A percentile compares a stretch with the other conserved stretches of the same genome.
These are phyloP conservation scores for Ophiostoma himal-ulmi DNA, from an alignment of 2,329 filamentous ascomycete genomes.

Conservation along the genomic window DNA sequence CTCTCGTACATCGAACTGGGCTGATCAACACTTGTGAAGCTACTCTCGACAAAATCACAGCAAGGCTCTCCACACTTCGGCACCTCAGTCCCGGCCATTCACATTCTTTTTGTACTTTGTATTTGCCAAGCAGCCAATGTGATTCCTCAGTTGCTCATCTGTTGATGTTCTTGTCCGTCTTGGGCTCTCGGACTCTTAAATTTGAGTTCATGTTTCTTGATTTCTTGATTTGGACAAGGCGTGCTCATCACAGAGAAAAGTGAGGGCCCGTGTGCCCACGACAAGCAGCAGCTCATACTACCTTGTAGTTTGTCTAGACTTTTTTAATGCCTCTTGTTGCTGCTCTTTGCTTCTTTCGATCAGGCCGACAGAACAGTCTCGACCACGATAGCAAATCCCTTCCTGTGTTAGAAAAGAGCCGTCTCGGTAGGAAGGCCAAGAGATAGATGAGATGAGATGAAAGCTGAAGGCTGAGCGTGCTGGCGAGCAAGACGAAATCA, in stretches of 20 bases:
- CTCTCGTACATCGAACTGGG: slow-evolving; percentile 1
- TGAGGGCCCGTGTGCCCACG: not conserved
- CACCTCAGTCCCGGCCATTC: slow-evolving; percentile 1
- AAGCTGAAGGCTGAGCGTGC: not conserved
- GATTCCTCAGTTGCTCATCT: not conserved
- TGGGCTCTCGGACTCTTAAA: not conserved
- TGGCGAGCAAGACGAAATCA: not conserved
- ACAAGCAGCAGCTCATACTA: not conserved
- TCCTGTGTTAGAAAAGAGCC: not conserved
- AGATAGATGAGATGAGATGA: not conserved
- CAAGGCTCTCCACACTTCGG: not conserved
- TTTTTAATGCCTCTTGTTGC: no score
- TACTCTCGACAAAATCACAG: not conserved
- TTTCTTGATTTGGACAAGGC: not conserved
- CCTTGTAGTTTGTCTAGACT: not conserved
- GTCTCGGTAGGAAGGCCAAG: not conserved
- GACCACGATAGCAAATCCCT: slow-evolving; percentile 1
- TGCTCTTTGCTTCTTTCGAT: not conserved
- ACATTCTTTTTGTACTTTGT: not conserved
- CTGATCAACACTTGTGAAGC: not conserved
- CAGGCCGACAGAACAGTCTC: not conserved
- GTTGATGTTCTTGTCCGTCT: not conserved
- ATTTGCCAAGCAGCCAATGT: not conserved
- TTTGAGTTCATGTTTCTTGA: not conserved
- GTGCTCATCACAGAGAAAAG: not conserved